Evolutionary conservation across 2,329 filamentous ascomycete species (phyloP).

Genomic region (Escovopsis sp.): DNA sequence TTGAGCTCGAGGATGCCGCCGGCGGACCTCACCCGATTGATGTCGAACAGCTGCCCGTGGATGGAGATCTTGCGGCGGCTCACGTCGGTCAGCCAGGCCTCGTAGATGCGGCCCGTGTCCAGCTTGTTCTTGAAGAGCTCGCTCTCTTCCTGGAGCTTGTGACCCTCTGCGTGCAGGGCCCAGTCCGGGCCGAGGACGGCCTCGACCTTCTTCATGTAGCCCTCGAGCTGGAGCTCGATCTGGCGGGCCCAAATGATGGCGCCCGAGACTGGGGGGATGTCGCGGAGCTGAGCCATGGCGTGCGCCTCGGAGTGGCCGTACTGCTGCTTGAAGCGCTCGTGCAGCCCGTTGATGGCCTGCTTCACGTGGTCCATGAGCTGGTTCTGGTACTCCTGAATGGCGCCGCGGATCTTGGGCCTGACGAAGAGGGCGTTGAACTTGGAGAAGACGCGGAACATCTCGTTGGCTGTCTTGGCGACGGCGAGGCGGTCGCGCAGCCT

Average conservation of each 20-base stretch:
- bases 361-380: constrained; percentile 98
- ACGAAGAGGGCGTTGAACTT: constrained; percentile 99
- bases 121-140: constrained; percentile 92
- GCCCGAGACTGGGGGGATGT: constrained; percentile 87
- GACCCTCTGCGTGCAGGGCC: constrained; percentile 85
- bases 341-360: constrained; percentile 79
- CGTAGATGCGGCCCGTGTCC: constrained; percentile 83
- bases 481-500: constrained; percentile 81
- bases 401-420: constrained; percentile 94
- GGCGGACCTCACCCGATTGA: constrained; percentile 74
- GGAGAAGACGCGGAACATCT: constrained; percentile 99
- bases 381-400: constrained; percentile 95
- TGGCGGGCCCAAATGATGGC: constrained; percentile 96
- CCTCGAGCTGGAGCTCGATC: constrained; percentile 88
- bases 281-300: constrained; percentile 92
- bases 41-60: constrained; percentile 78
- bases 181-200: constrained; percentile 91
- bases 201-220: constrained; percentile 98
- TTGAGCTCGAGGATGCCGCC: constrained; percentile 76
- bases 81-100: constrained; percentile 88
- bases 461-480: constrained; percentile 91
- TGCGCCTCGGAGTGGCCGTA: constrained; percentile 97
- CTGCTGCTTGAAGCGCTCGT: constrained; percentile 96
- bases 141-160: constrained; percentile 84
- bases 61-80: constrained; percentile 81